Conservation (phyloP, 2,329 filamentous ascomycete genomes). For the Trichoderma breve region DNA sequence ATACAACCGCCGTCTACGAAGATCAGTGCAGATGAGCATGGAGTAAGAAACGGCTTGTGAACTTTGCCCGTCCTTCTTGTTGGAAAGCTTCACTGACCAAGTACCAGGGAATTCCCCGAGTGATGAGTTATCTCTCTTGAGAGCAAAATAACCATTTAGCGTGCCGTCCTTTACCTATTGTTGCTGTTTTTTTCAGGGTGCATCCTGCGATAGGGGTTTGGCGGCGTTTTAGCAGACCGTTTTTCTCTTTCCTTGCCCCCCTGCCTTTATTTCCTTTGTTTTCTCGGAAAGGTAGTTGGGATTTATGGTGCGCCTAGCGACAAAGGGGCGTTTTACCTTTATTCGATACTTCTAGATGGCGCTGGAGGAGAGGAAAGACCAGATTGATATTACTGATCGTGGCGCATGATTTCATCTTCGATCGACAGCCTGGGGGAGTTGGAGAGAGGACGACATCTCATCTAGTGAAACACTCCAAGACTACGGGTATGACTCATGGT, state of each 20-base stretch:
- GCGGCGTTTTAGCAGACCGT: slow-evolving; percentile 15
- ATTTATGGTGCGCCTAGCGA: not conserved
- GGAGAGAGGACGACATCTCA: not conserved
- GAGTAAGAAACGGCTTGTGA: slow-evolving; percentile 47
- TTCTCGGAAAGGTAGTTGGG: not conserved
- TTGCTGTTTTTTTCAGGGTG: not conserved
- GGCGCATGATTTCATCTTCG: not conserved
- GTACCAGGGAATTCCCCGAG: slow-evolving; percentile 35
- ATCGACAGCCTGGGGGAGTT: not conserved
- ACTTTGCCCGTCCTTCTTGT: not conserved
- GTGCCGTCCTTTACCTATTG: not conserved
- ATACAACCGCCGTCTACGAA: slow-evolving; percentile 78
- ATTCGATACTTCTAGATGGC: slow-evolving; percentile 11
- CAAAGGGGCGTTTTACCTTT: slow-evolving; percentile 13
- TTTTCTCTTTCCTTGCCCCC: not conserved
- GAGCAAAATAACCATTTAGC: not conserved
- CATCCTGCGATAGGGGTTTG: slow-evolving; percentile 1
- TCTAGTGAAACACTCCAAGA: not conserved
- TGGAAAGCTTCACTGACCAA: not conserved
- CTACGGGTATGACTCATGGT: not conserved
- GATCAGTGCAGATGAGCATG: slow-evolving; percentile 69
- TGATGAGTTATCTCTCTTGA: slow-evolving; percentile 21
- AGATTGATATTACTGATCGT: not conserved
- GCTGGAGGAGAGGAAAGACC: not conserved
- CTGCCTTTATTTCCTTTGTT: not conserved